phyloP scores from a whole-genome alignment of 192 early-diverging fungal species.

The Mortierella hygrophila region DNA sequence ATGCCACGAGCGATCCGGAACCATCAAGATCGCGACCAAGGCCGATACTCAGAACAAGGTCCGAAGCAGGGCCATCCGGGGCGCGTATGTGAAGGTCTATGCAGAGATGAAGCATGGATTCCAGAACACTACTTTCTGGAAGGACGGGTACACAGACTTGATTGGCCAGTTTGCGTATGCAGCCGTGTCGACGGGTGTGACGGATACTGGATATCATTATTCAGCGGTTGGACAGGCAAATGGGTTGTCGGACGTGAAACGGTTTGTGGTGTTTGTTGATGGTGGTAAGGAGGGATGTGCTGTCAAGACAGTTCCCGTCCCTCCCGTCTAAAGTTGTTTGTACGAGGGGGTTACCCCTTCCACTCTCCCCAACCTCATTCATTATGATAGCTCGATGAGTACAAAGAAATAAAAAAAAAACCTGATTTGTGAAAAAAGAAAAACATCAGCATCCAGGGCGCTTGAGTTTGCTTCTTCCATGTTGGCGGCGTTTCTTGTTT shows the following conservation, averaged over 20 bases:
- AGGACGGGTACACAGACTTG: constrained; percentile 65
- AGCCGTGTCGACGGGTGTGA: constrained; percentile 52
- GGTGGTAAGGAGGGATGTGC: constrained; percentile 43
- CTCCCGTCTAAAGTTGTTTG: constrained; percentile 13
- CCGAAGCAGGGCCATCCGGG: constrained; percentile 40
- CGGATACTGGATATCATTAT: constrained; percentile 9
- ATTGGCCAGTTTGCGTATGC: constrained; percentile 65
- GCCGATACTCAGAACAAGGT: neutral
- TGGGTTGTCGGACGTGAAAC: constrained; percentile 20
- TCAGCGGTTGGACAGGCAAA: neutral
- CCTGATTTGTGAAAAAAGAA: neutral
- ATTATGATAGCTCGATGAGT: neutral
- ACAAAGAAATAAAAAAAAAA: neutral
- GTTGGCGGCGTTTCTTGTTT: neutral
- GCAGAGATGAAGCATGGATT: constrained; percentile 42
- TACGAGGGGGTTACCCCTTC: too few species aligned
- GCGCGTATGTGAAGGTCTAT: constrained; percentile 66
- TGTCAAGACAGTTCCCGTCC: constrained; percentile 50
- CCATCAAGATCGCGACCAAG: constrained; percentile 50
- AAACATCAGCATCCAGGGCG: too few species aligned
- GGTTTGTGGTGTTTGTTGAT: constrained; percentile 50
- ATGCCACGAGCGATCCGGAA: constrained; percentile 53
- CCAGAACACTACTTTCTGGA: constrained; percentile 59
- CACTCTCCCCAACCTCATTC: too few species aligned
- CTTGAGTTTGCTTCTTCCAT: too few species aligned